Evolutionary conservation across 2,329 filamentous ascomycete genomes (phyloP), one percentile per base, ranked within the genome.

Genomic region (Trichothecium roseum): DNA sequence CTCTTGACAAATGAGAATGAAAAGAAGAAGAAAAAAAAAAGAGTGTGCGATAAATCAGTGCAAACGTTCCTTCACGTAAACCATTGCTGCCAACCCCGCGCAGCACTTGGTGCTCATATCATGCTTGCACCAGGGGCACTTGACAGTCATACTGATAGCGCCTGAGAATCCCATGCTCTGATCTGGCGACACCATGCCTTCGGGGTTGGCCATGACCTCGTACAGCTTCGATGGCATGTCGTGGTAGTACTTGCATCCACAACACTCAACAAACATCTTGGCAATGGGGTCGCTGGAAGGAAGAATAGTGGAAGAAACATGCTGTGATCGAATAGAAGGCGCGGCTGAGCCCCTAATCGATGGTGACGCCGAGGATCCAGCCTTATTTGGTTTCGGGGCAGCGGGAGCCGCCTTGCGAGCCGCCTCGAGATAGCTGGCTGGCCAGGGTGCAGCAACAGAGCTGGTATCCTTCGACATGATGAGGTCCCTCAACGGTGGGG

Each of bases 121-220:
- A 57, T 85, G 81, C 30, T 64, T 63, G 52, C 81, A 85, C 81
- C 81, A 84, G 8, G 78, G 78, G 51, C 80, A 84, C 44, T 70
- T 73, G 18, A 81, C 72, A 48, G 68, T 72, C 43, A 76, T 78
- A 8, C 68, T 74, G 30, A 78, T 65, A 6, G 68, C 59, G 1
- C 73, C 73, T 29, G 65, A 65, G 30, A 75, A 72, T 33, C 72
- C 68, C 36, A 47, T 32, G 14, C 66, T 64, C 20, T 24, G 20
- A 6, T 24, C 20, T 24, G 20, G 20, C 3, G 17, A 28, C 10
- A 78, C 61, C 10, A 74, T 56, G 4, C 64, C 64, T 32, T 74
- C 67, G 0, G 74, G 72, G 42, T 69, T 69, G 5, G 69, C 68
- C 74, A 80, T 79, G 50, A 70, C 74, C 46, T 78, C 71, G 50